Evolutionary conservation across 768 basidiomycete species (phyloP).

Genomic region (Crepidotus variabilis): DNA sequence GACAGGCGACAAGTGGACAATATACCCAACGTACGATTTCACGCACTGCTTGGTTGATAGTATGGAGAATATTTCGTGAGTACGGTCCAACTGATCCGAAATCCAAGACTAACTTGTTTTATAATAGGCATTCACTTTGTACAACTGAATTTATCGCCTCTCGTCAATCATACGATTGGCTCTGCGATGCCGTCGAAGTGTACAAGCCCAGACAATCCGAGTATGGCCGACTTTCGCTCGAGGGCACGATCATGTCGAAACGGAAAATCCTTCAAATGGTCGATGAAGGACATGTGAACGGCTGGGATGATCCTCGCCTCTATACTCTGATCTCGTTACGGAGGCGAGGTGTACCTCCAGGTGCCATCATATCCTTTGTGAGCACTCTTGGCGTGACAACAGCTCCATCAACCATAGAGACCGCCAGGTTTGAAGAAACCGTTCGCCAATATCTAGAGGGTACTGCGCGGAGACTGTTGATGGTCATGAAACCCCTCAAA

Average conservation of each 20-base stretch:
- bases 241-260: slow-evolving; percentile 96
- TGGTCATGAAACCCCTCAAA: slow-evolving; percentile 89
- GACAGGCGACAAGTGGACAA: slow-evolving; percentile 90
- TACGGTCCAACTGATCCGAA: slow-evolving; percentile 12
- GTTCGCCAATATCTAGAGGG: slow-evolving; percentile 89
- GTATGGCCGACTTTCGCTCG: slow-evolving; percentile 88
- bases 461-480: slow-evolving; percentile 80
- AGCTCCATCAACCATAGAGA: slow-evolving; percentile 77
- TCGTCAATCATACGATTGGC: slow-evolving; percentile 97
- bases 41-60: slow-evolving; percentile 98
- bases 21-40: slow-evolving; percentile 99
- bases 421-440: slow-evolving; percentile 84
- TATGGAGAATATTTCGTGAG: slow-evolving; percentile 98
- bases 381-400: slow-evolving; percentile 93
- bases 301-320: slow-evolving; percentile 97
- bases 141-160: slow-evolving; percentile 95
- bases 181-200: slow-evolving; percentile 95
- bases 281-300: slow-evolving; percentile 75
- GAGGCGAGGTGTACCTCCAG: slow-evolving; percentile 94
- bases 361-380: slow-evolving; percentile 91
- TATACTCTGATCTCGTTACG: slow-evolving; percentile 96
- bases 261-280: slow-evolving; percentile 91
- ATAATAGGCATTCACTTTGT: slow-evolving; percentile 86
- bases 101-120: background rate
- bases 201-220: slow-evolving; percentile 98